Base-by-base conservation (phyloP, 768 basidiomycete genomes). In the Tricholoma saponaceum region DNA sequence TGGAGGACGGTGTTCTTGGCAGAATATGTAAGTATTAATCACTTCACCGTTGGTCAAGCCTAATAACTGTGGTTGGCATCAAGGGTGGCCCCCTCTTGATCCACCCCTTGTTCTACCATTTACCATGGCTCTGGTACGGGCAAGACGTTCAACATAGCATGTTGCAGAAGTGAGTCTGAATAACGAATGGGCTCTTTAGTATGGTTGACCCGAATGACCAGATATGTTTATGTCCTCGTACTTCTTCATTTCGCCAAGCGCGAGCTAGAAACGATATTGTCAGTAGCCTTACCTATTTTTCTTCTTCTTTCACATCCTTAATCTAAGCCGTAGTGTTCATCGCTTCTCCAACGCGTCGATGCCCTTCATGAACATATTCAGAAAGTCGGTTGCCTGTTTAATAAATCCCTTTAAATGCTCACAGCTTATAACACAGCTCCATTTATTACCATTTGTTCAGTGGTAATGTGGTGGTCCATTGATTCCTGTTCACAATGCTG, bases 271-370 rank as follows among this genome's bases (percentile, higher is more conserved):
- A 95, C 97, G 2, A 57, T 95, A 4, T 96, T 94, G 91, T 90
- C 55, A 56, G 87, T 70, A 28, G 60, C 32, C 32, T 3, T 25
- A 13, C 14, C 2, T 43, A 16, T 43, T 25, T 44, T n/a, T n/a
- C n/a, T n/a, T 6, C 26, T 7, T 43, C 23, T 54, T 7, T 30
- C 28, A 44, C 26, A 52, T n/a, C n/a, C 22, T 44, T 8, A 35
- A 9, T 30, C n/a, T 46, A 20, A 6, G 20, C 52, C 13, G 6
- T 52, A 92, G 90, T 66, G 84, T 99, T 1, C 97, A 99, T 70
- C 89, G 92, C 10, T 98, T 98, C 80, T 98, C 95, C 28, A 85
- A 94, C 72, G 90, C 86, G 1, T 97, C 96, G 0, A 96, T 98
- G 90, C 97, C 96, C 1, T 72, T 87, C 57, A 66, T 67, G 58